phyloP scores from a whole-genome alignment of 225 moss, liverwort and hornwort species.

The Climacium dendroides region DNA sequence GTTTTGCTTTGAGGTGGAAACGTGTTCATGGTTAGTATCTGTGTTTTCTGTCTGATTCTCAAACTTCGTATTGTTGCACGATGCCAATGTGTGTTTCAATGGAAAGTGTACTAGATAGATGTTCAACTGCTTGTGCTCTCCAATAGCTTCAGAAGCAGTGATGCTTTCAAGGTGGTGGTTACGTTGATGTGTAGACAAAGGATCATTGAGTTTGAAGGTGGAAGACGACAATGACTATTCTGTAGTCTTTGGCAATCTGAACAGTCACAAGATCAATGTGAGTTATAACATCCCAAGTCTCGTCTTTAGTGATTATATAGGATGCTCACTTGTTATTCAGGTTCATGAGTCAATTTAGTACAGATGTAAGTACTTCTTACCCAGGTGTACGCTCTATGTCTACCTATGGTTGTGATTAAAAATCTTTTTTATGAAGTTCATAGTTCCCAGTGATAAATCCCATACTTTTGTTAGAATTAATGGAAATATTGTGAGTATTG shows the following conservation, averaged over 20 bases:
- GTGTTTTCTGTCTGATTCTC: neutral
- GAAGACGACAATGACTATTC: conserved; percentile 33
- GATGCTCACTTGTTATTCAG: neutral
- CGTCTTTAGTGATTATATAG: neutral
- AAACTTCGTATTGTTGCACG: neutral
- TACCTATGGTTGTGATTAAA: neutral
- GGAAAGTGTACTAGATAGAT: neutral
- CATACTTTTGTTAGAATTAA: neutral
- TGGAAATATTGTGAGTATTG: neutral
- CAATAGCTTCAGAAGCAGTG: neutral
- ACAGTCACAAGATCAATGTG: conserved; percentile 21
- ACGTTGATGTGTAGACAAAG: conserved; percentile 21
- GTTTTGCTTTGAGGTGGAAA: conserved; percentile 23
- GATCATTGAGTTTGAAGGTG: conserved; percentile 24
- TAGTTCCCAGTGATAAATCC: neutral
- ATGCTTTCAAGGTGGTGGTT: neutral
- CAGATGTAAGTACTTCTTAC: neutral
- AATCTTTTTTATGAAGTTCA: neutral
- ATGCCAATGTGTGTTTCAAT: neutral
- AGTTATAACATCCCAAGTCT: neutral
- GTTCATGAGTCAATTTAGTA: neutral
- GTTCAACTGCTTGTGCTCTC: neutral
- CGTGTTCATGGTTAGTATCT: conserved; percentile 24
- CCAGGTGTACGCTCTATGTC: neutral
- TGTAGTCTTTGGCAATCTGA: conserved; percentile 40